A percentile compares a stretch with the other conserved stretches of the same genome.
phyloP scores from a whole-genome alignment of 352 stramenopile species.

The Phytophthora rubi region DNA sequence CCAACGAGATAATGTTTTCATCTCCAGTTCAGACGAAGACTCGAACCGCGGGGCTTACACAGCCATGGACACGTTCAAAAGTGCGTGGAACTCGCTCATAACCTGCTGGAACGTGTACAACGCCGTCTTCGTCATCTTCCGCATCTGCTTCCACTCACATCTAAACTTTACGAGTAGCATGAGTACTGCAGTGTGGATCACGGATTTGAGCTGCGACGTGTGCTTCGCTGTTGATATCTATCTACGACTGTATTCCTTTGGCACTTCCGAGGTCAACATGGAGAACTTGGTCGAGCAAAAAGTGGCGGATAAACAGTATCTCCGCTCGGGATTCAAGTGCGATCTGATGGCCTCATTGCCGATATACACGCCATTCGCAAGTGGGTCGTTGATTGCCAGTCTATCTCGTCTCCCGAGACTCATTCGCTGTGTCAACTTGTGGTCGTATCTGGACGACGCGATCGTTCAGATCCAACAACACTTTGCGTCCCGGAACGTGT shows the following conservation, averaged over 20 bases:
- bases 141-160: conserved; percentile 57
- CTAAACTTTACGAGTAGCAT: conserved; percentile 7
- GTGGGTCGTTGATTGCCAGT: conserved; percentile 43
- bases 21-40: conserved; percentile 4
- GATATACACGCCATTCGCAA: conserved; percentile 60
- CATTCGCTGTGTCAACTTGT: conserved; percentile 41
- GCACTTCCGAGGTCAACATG: conserved; percentile 48
- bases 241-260: conserved; percentile 70
- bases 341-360: conserved; percentile 50
- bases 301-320: conserved; percentile 48
- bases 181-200: conserved; percentile 31
- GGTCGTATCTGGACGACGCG: conserved; percentile 46
- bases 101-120: conserved; percentile 67
- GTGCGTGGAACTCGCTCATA: conserved; percentile 50
- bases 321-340: conserved; percentile 38
- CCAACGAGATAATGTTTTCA: conserved; percentile 38
- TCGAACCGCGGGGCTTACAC: conserved; percentile 20
- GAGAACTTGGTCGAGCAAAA: conserved; percentile 46
- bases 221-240: conserved; percentile 54
- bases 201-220: conserved; percentile 42
- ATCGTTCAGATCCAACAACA: conserved; percentile 43
- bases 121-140: conserved; percentile 63
- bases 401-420: conserved; percentile 56
- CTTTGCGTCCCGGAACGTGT: conserved; percentile 47
- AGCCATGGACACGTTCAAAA: conserved; percentile 13